Conservation (phyloP, 2,329 filamentous ascomycete genomes). For the Beauveria asiatica region DNA sequence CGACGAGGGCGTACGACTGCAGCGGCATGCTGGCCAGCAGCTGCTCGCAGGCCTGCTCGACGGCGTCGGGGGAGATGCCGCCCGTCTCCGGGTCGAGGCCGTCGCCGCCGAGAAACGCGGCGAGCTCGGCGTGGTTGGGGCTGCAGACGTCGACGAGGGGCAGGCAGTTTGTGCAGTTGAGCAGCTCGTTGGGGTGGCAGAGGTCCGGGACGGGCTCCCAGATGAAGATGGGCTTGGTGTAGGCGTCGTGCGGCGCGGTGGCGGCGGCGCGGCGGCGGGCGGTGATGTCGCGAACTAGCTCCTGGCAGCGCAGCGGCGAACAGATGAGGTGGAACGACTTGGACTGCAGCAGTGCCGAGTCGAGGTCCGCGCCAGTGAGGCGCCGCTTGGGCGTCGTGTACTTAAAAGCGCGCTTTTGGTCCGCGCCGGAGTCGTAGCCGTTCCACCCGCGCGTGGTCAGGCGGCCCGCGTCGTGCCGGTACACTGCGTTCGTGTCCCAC, state of each 20-base stretch:
- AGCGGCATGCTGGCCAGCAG: conserved; percentile 56
- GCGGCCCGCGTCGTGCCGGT: conserved; percentile 57
- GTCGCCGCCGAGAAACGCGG: conserved; percentile 64
- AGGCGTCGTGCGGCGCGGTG: conserved; percentile 23
- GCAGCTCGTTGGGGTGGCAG: conserved; percentile 61
- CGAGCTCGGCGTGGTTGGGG: conserved; percentile 87
- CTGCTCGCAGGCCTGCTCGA: conserved; percentile 55
- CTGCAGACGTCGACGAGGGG: conserved; percentile 55
- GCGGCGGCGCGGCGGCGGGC: conserved; percentile 38
- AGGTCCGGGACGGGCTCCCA: conserved; percentile 95
- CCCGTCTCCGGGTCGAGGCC: conserved; percentile 47
- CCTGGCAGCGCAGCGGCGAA: conserved; percentile 65
- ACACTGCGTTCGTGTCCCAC: conserved; percentile 68
- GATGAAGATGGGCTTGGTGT: conserved; percentile 62
- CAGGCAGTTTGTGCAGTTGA: conserved; percentile 56
- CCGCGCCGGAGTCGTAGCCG: conserved; percentile 60
- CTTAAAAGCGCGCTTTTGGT: conserved; percentile 66
- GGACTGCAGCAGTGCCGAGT: conserved; percentile 55
- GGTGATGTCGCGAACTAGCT: conserved; percentile 65
- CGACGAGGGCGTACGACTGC: conserved; percentile 56
- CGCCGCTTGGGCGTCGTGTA: conserved; percentile 83
- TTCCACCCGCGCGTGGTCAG: conserved; percentile 91
- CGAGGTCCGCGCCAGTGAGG: conserved; percentile 64
- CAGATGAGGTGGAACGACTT: conserved; percentile 85
- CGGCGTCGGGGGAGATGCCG: conserved; percentile 39